Evolutionary conservation across 805 yeast genomes (phyloP), one percentile per base, ranked within the genome.

Genomic region (Starmerella floris): DNA sequence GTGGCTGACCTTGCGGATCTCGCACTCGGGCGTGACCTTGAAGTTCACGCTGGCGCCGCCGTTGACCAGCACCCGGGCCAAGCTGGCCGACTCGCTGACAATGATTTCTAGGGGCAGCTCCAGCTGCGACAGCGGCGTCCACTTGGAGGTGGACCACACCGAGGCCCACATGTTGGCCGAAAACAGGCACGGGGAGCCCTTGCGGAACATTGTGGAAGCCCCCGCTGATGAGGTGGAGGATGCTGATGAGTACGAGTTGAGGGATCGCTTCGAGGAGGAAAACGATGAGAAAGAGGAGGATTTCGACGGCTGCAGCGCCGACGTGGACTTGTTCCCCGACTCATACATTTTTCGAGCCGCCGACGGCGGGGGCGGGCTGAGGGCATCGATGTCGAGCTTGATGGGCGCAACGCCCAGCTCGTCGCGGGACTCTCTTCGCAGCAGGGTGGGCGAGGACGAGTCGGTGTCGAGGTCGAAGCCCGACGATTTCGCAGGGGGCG

Each of bases 51-150:
- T n/a, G 17, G 45, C 37, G 11, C 37, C 39, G 4, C 42, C 48
- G 16, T 35, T 39, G 8, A 44, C 37, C 16, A 32, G 21, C 15
- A 44, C 21, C 5, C 40, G 33, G 2, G 34, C 39, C 8, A 39
- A 26, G 3, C 28, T 26, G 8, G 27, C 8, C 19, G 42, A 23
- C 23, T 41, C 43, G 10, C 28, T 22, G 4, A 44, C 45, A 4
- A 32, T 31, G 11, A 54, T 37, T 28, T 53, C 56, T 5, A 51
- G 51, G 21, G 34, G 36, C 20, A 54, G 44, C 47, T 53, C 57
- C 20, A 39, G 49, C 38, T 54, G 58, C 6, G 55, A 51, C 15
- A 54, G 42, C 13, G 58, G 58, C 9, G 44, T 45, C 58, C 58
- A 54, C 13, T 48, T 42, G 23, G 43, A 38, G 16, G 30, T 37